Conservation (phyloP, 169 alveolate species). For the Babesia ovata region DNA sequence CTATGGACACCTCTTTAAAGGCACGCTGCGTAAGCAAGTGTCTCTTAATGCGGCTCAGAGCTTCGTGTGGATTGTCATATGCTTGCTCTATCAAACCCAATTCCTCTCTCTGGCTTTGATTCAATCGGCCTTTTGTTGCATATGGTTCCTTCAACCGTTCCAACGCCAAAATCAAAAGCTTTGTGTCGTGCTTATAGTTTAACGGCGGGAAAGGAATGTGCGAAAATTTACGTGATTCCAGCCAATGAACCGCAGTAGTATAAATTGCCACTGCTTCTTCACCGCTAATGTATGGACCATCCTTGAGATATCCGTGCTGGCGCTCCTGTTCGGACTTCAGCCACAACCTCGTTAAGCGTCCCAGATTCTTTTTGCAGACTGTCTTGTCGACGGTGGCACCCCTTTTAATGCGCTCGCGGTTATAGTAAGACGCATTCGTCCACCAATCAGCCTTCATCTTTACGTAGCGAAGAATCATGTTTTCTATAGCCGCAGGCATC, state of each 20-base stretch:
- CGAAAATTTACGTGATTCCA: slow-evolving; percentile 96
- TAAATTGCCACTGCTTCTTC: slow-evolving; percentile 99
- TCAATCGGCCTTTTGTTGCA: slow-evolving; percentile 93
- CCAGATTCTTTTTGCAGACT: slow-evolving; percentile 98
- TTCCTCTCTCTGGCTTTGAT: slow-evolving; percentile 99
- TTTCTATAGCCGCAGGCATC: slow-evolving; percentile 99
- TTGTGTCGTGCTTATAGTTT: slow-evolving; percentile 99
- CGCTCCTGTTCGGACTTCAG: slow-evolving; percentile 98
- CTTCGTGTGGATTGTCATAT: slow-evolving; percentile 99
- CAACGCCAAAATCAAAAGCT: slow-evolving; percentile 95
- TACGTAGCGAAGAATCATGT: slow-evolving; percentile 95
- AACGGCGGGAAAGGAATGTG: slow-evolving; percentile 99
- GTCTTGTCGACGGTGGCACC: slow-evolving; percentile 99
- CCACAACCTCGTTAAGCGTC: slow-evolving; percentile 99
- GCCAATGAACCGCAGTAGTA: slow-evolving; percentile 99
- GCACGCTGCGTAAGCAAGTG: slow-evolving; percentile 98
- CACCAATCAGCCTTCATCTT: slow-evolving; percentile 99
- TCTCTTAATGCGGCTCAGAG: slow-evolving; percentile 97
- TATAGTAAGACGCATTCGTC: slow-evolving; percentile 99
- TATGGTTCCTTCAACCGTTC: slow-evolving; percentile 99
- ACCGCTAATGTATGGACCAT: slow-evolving; percentile 97
- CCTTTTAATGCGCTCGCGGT: slow-evolving; percentile 99
- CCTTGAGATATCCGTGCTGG: slow-evolving; percentile 97
- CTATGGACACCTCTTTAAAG: slow-evolving; percentile 98
- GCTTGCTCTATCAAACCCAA: slow-evolving; percentile 99